Evolutionary conservation across 169 alveolate species (phyloP).

Genomic region (Perkinsus marinus): DNA sequence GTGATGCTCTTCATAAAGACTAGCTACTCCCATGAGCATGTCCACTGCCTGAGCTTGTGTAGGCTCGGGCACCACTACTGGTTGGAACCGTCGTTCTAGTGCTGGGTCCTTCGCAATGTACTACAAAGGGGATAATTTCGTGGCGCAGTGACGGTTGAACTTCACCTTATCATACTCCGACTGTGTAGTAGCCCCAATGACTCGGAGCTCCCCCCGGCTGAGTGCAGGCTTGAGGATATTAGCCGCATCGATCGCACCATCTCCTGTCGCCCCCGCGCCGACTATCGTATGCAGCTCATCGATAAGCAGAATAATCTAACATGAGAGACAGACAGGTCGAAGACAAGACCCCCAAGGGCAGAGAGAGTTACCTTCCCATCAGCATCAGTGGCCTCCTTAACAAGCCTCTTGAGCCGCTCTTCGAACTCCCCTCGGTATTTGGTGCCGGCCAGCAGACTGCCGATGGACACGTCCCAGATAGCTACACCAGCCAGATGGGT

Average conservation of each 20-base stretch:
- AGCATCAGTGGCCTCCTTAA: slow-evolving; percentile 66
- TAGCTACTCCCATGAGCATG: slow-evolving; percentile 57
- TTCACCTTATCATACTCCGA: slow-evolving; percentile 9
- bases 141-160: background rate
- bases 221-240: slow-evolving; percentile 67
- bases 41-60: slow-evolving; percentile 55
- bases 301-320: slow-evolving; percentile 41
- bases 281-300: slow-evolving; percentile 72
- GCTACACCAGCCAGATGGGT: slow-evolving; percentile 13
- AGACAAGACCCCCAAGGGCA: background rate
- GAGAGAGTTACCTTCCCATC: slow-evolving; percentile 67
- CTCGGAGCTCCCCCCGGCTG: slow-evolving; percentile 65
- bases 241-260: slow-evolving; percentile 75
- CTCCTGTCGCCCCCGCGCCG: slow-evolving; percentile 69
- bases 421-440: slow-evolving; percentile 77
- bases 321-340: background rate
- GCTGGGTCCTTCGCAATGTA: slow-evolving; percentile 66
- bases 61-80: slow-evolving; percentile 63
- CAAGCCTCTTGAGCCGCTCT: slow-evolving; percentile 61
- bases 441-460: slow-evolving; percentile 56
- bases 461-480: slow-evolving; percentile 18
- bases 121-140: background rate
- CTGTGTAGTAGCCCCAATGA: slow-evolving; percentile 2
- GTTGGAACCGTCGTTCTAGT: slow-evolving; percentile 71
- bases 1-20: slow-evolving; percentile 60